Conservation (phyloP, 1,284 basidiomycete genomes). For the Hemileia vastatrix region DNA sequence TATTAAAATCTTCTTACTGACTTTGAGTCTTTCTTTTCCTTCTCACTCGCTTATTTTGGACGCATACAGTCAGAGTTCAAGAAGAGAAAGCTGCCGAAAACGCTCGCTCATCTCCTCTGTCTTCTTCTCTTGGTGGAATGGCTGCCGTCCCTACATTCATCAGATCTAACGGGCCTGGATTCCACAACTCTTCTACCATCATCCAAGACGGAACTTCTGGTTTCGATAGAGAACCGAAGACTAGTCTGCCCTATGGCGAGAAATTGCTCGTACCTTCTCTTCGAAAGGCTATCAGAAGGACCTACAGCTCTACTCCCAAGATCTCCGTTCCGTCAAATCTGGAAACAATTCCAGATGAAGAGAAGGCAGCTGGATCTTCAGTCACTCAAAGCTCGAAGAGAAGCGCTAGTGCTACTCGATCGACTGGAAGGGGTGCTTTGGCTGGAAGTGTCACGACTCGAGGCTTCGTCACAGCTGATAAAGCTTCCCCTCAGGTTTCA, state of each 20-base stretch:
- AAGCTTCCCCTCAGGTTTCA: constrained; percentile 1
- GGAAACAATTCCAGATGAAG: constrained; percentile 21
- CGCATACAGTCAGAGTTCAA: background rate
- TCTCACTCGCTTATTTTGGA: background rate
- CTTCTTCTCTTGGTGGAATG: background rate
- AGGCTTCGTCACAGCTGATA: constrained; percentile 28
- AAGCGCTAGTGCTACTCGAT: background rate
- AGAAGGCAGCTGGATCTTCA: background rate
- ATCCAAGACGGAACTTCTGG: background rate
- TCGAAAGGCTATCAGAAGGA: constrained; percentile 31
- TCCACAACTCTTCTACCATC: background rate
- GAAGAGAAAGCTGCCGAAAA: background rate
- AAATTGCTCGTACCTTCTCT: constrained; percentile 40
- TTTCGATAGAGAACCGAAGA: constrained; percentile 41
- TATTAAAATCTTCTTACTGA: background rate
- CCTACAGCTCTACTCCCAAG: background rate
- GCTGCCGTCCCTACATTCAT: background rate
- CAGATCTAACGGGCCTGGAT: background rate
- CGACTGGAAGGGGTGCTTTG: constrained; percentile 5
- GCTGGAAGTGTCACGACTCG: constrained; percentile 28
- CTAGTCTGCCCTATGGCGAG: constrained; percentile 40
- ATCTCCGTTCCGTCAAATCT: background rate
- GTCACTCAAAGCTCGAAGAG: background rate
- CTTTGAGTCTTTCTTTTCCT: background rate
- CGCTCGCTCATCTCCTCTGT: background rate